Percentiles rank a stretch among this genome's conserved stretches.
Conservation (phyloP, 2,329 filamentous ascomycete genomes). For the Aspergillus sp. region DNA sequence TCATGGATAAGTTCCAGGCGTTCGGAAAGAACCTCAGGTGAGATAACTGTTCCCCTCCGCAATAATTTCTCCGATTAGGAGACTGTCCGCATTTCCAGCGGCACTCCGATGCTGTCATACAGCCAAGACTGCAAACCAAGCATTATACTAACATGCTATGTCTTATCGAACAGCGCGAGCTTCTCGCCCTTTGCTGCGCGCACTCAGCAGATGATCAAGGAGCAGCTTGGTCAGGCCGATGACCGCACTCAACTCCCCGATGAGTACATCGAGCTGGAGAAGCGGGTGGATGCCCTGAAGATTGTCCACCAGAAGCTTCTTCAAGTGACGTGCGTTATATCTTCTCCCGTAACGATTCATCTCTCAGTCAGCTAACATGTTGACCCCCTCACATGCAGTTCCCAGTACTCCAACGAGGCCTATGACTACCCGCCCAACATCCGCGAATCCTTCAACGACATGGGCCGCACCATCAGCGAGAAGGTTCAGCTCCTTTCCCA, state of each 20-base stretch:
- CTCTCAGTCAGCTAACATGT: conserved; percentile 1
- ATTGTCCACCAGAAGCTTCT: conserved; percentile 96
- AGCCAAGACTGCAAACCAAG: conserved; percentile 7
- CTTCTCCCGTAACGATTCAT: not conserved
- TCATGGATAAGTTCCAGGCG: conserved; percentile 69
- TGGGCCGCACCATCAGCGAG: conserved; percentile 92
- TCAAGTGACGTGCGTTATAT: conserved; percentile 77
- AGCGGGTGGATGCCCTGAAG: conserved; percentile 96
- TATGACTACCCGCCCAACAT: conserved; percentile 97
- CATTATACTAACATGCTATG: conserved; percentile 35
- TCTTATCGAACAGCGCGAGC: conserved; percentile 66
- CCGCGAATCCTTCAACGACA: conserved; percentile 94
- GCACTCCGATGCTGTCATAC: not conserved
- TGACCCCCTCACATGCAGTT: conserved; percentile 54
- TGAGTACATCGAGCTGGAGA: conserved; percentile 98
- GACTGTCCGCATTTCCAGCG: conserved; percentile 1
- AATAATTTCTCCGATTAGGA: conserved; percentile 6
- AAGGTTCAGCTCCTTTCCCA: conserved; percentile 89
- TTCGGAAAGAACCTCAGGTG: conserved; percentile 72
- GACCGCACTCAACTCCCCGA: conserved; percentile 98
- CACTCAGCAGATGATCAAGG: conserved; percentile 96
- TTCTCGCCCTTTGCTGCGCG: conserved; percentile 92
- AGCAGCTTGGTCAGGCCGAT: conserved; percentile 91
- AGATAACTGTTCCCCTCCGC: conserved; percentile 27
- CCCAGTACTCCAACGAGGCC: conserved; percentile 85